phyloP scores from a whole-genome alignment of 345 rosid species.

The Pugionium dolabratum region DNA sequence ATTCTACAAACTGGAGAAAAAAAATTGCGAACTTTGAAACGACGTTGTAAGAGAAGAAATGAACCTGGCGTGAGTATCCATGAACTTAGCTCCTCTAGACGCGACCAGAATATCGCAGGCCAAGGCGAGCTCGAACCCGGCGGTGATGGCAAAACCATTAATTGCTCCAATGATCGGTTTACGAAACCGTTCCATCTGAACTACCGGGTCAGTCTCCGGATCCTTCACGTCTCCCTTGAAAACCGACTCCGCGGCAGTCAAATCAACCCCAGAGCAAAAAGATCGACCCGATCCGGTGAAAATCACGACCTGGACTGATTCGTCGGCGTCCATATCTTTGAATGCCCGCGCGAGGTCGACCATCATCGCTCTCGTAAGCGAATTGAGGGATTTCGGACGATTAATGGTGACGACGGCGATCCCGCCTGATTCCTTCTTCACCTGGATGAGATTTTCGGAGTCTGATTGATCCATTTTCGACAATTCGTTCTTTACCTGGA shows the following conservation, averaged over 20 bases:
- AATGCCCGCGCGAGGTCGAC: slow-evolving; percentile 62
- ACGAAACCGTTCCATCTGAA: slow-evolving; percentile 76
- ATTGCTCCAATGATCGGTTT: slow-evolving; percentile 92
- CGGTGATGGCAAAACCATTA: slow-evolving; percentile 83
- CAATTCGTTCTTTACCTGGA: no score
- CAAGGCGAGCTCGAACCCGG: slow-evolving; percentile 86
- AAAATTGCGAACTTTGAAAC: neutral
- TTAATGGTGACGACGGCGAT: slow-evolving; percentile 72
- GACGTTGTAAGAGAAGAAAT: neutral
- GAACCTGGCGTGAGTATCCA: slow-evolving; percentile 87
- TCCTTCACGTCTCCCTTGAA: slow-evolving; percentile 96
- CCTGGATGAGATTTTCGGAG: slow-evolving; percentile 54
- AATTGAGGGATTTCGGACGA: slow-evolving; percentile 90
- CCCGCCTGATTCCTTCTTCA: slow-evolving; percentile 59
- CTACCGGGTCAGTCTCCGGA: slow-evolving; percentile 62
- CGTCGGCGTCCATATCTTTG: slow-evolving; percentile 56
- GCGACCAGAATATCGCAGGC: slow-evolving; percentile 89
- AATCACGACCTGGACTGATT: slow-evolving; percentile 62
- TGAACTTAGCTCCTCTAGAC: slow-evolving; percentile 69
- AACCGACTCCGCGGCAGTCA: slow-evolving; percentile 80
- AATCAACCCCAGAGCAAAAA: slow-evolving; percentile 90
- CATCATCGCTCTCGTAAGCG: slow-evolving; percentile 78
- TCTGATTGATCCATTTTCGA: slow-evolving; percentile 41
- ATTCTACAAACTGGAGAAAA: no score
- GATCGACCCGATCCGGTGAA: slow-evolving; percentile 78